phyloP scores from a whole-genome alignment of 2,329 filamentous ascomycete species.

The Corynespora cassiicola region DNA sequence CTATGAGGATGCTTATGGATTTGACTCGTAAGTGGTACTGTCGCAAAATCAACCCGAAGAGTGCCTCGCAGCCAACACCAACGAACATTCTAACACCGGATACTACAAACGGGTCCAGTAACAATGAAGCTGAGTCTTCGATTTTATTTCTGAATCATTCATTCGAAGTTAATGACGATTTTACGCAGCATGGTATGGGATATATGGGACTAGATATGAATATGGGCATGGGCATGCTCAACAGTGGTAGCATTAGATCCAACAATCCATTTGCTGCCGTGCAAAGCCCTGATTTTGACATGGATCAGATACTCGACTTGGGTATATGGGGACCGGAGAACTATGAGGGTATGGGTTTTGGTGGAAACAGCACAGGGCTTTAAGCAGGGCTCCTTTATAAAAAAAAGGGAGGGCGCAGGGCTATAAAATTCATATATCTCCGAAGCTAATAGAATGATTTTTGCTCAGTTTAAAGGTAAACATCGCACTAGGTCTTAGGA shows the following conservation, averaged over 20 bases:
- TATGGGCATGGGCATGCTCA: conserved; percentile 7
- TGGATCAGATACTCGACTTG: conserved; percentile 41
- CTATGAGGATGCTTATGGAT: conserved; percentile 37
- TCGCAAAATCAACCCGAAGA: conserved; percentile 24
- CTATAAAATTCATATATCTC: no score
- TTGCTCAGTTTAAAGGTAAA: no score
- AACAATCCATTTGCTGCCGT: conserved; percentile 30
- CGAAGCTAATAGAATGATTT: no score
- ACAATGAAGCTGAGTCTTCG: background rate
- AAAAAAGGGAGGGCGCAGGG: no score
- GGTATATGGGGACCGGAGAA: conserved; percentile 37
- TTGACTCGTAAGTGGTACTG: conserved; percentile 37
- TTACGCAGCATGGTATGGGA: no score
- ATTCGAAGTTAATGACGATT: no score
- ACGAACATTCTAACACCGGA: conserved; percentile 12
- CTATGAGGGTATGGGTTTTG: conserved; percentile 37
- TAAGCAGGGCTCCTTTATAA: background rate
- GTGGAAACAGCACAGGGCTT: conserved; percentile 10
- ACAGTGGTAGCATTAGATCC: conserved; percentile 1
- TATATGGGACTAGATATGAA: conserved; percentile 3
- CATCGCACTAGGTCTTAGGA: no score
- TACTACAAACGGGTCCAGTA: conserved; percentile 6
- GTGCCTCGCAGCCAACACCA: conserved; percentile 3
- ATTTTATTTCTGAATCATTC: no score
- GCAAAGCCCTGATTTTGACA: conserved; percentile 35